phyloP scores from a whole-genome alignment of 225 moss, liverwort and hornwort genomes.

The Straminergon stramineum region DNA sequence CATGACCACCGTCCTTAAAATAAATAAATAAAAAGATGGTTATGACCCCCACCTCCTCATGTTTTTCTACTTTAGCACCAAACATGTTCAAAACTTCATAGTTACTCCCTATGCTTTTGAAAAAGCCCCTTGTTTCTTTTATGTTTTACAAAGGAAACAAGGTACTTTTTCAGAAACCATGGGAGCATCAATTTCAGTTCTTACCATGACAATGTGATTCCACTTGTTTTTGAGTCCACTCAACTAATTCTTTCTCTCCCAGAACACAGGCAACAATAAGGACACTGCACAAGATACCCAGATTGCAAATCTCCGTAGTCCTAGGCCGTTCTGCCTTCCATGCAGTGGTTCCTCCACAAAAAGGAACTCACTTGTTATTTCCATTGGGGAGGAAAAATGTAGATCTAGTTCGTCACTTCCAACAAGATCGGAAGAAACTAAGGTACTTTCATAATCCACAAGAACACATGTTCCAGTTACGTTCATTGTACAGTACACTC shows the following conservation, averaged over 20 bases:
- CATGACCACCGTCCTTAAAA: too few species aligned
- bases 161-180: too few species aligned
- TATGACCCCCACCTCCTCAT: rapidly evolving
- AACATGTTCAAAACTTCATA: background rate
- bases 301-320: too few species aligned
- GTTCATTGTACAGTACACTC: background rate
- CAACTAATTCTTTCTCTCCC: background rate
- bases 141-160: too few species aligned
- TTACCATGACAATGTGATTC: rapidly evolving
- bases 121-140: too few species aligned
- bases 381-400: background rate
- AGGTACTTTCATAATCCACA: background rate
- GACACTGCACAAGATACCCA: background rate
- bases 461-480: background rate
- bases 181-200: background rate
- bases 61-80: background rate
- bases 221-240: background rate
- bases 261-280: too few species aligned
- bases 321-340: too few species aligned
- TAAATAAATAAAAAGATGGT: too few species aligned
- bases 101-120: too few species aligned
- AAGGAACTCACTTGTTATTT: background rate
- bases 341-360: background rate
- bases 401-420: background rate
- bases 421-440: background rate